phyloP scores from a whole-genome alignment of 768 basidiomycete genomes.

The Podaxis rugospora region DNA sequence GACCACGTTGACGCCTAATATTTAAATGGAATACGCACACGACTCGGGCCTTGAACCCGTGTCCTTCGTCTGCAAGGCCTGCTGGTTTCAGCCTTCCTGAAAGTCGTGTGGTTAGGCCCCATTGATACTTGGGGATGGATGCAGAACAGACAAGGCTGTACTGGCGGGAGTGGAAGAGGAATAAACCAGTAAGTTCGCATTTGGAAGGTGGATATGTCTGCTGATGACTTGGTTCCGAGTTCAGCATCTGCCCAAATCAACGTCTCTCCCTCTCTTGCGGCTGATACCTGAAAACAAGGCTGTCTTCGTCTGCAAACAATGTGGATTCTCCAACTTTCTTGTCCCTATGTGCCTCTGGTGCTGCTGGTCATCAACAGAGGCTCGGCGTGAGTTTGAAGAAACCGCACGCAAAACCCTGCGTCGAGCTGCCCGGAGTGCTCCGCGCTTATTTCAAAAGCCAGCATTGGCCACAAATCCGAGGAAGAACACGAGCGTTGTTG shows the following conservation, averaged over 20 bases:
- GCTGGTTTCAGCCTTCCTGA: slow-evolving; percentile 5
- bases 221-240: not conserved
- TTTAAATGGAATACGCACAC: not conserved
- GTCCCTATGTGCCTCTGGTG: slow-evolving; percentile 2
- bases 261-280: slow-evolving; percentile 2
- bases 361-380: slow-evolving; percentile 2
- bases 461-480: not conserved
- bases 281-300: slow-evolving; percentile 2
- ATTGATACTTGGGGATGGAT: not conserved
- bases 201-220: not conserved
- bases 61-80: not conserved
- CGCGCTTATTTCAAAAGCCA: slow-evolving; percentile 3
- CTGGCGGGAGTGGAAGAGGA: slow-evolving; percentile 1
- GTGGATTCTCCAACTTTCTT: slow-evolving; percentile 4
- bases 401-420: not conserved
- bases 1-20: not conserved
- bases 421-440: slow-evolving; percentile 3
- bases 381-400: slow-evolving; percentile 1
- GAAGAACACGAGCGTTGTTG: not conserved
- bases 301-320: slow-evolving; percentile 3
- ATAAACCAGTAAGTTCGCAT: not conserved
- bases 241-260: slow-evolving; percentile 6
- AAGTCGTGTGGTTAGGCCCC: not conserved
- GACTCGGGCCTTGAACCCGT: not conserved
- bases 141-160: not conserved